Conservation (phyloP, 768 basidiomycete genomes). For the Mycena galopus region DNA sequence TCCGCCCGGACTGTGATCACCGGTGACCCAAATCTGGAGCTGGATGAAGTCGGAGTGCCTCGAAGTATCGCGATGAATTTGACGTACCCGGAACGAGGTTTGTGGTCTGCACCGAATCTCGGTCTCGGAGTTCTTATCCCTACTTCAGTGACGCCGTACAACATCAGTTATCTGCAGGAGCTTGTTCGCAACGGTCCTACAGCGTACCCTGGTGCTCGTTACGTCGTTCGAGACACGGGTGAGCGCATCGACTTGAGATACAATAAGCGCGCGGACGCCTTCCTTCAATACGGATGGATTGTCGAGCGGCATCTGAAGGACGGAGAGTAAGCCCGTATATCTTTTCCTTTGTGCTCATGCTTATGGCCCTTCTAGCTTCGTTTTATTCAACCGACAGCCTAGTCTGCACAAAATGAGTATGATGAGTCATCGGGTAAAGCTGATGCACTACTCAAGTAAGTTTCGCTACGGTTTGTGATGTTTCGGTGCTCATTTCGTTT, state of each 20-base stretch:
- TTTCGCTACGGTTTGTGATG: conserved; percentile 30
- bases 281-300: conserved; percentile 98
- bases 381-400: conserved; percentile 98
- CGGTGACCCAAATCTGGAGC: conserved; percentile 95
- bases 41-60: conserved; percentile 98
- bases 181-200: conserved; percentile 96
- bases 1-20: conserved; percentile 99
- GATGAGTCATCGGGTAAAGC: conserved; percentile 98
- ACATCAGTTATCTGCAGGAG: conserved; percentile 93
- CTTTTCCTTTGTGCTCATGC: conserved; percentile 6
- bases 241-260: conserved; percentile 97
- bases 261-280: conserved; percentile 95
- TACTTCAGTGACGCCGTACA: conserved; percentile 91
- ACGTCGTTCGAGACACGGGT: conserved; percentile 96
- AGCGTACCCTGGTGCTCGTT: conserved; percentile 95
- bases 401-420: conserved; percentile 99
- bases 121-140: neutral
- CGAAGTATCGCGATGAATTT: conserved; percentile 96
- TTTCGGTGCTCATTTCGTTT: conserved; percentile 24
- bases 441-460: conserved; percentile 99
- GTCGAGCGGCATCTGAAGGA: conserved; percentile 98
- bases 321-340: conserved; percentile 85
- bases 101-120: conserved; percentile 33
- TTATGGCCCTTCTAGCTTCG: conserved; percentile 64
- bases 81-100: conserved; percentile 97